Conservation (phyloP, 2,329 filamentous ascomycete genomes). For the Neocatenulostroma microsporum region DNA sequence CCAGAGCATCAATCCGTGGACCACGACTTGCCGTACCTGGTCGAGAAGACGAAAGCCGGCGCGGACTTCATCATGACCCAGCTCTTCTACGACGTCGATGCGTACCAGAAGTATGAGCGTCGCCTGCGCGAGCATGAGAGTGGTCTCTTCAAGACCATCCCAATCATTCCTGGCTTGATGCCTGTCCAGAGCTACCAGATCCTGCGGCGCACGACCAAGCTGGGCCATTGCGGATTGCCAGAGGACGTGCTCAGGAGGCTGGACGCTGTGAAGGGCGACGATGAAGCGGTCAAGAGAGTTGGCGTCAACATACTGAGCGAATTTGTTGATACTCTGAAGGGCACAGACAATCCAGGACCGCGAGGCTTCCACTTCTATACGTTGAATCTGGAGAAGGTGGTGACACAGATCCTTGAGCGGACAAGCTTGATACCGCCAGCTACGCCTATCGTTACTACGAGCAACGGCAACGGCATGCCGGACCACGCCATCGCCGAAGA, state of each 20-base stretch:
- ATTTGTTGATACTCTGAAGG: slow-evolving; percentile 70
- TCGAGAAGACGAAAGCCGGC: slow-evolving; percentile 84
- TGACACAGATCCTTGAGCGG: slow-evolving; percentile 83
- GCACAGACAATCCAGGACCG: slow-evolving; percentile 50
- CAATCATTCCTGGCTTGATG: slow-evolving; percentile 93
- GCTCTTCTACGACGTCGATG: slow-evolving; percentile 83
- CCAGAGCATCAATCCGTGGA: slow-evolving; percentile 63
- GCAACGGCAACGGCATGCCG: slow-evolving; percentile 39
- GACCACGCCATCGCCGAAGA: slow-evolving; percentile 24
- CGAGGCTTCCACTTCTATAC: slow-evolving; percentile 97
- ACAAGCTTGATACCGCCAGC: slow-evolving; percentile 67
- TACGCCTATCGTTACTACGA: slow-evolving; percentile 16
- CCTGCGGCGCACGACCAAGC: slow-evolving; percentile 84
- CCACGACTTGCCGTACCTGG: slow-evolving; percentile 72
- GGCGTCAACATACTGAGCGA: slow-evolving; percentile 79
- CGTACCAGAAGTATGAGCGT: slow-evolving; percentile 73
- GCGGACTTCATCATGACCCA: slow-evolving; percentile 99
- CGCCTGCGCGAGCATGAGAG: slow-evolving; percentile 71
- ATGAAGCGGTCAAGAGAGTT: slow-evolving; percentile 70
- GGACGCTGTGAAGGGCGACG: slow-evolving; percentile 66
- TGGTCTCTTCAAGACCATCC: slow-evolving; percentile 74
- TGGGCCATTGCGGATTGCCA: slow-evolving; percentile 82
- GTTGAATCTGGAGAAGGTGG: slow-evolving; percentile 89
- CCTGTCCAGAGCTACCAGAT: slow-evolving; percentile 97
- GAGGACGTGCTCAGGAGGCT: slow-evolving; percentile 60